These are phyloP conservation scores for Yarrowia porcina DNA, from an alignment of 805 yeast genomes.

Conservation along the genomic window DNA sequence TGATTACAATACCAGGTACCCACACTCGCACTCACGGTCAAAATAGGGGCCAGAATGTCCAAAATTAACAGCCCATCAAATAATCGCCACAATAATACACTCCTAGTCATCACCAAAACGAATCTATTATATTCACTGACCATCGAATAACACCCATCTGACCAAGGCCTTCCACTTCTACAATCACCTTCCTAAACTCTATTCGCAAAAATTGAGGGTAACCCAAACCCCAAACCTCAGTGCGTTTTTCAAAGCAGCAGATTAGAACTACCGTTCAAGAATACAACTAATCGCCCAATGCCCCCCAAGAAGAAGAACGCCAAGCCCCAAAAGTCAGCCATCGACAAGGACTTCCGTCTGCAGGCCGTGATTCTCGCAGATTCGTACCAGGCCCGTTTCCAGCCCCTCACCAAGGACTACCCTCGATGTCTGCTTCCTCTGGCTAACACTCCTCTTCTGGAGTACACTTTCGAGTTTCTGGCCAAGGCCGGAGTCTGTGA, in stretches of 20 bases:
- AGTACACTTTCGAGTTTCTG: slow-evolving; percentile 89
- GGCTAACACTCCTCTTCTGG: slow-evolving; percentile 90
- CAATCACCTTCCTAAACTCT: neutral
- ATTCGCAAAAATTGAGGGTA: slow-evolving; percentile 4
- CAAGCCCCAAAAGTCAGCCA: slow-evolving; percentile 22
- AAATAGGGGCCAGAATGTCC: too few relatives aligned
- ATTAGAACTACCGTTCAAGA: neutral
- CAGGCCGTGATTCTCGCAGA: slow-evolving; percentile 96
- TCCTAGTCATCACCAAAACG: too few relatives aligned
- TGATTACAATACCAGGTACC: too few relatives aligned
- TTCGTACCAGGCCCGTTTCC: slow-evolving; percentile 85
- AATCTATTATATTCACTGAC: neutral
- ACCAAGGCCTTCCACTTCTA: neutral
- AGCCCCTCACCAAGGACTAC: slow-evolving; percentile 80
- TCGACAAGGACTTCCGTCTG: slow-evolving; percentile 44
- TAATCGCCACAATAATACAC: too few relatives aligned
- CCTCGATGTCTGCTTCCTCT: slow-evolving; percentile 92
- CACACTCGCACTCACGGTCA: too few relatives aligned
- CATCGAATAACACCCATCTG: neutral
- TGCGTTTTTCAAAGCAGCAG: neutral
- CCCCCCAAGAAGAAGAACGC: slow-evolving; percentile 24
- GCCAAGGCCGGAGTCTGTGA: slow-evolving; percentile 89
- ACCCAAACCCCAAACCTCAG: neutral
- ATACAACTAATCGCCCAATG: slow-evolving; percentile 8
- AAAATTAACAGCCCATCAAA: too few relatives aligned